Evolutionary conservation across 2,329 filamentous ascomycete species (phyloP).

Genomic region (Graphilbum ipis-grandicollis): DNA sequence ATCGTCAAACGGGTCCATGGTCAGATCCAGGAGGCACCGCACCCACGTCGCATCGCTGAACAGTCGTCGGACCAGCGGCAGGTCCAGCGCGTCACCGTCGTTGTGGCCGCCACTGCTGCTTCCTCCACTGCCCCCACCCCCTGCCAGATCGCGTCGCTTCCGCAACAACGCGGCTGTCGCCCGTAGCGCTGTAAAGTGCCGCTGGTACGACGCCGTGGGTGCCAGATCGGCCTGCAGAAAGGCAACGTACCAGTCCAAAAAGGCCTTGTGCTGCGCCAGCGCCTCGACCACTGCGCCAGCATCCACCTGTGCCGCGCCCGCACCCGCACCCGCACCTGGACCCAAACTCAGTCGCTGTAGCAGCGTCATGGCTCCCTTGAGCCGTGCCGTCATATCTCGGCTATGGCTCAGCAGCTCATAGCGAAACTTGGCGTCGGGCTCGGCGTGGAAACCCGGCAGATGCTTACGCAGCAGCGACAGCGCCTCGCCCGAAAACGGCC

Average conservation of each 20-base stretch:
- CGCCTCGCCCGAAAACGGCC: constrained; percentile 46
- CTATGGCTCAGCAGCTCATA: constrained; percentile 62
- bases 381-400: constrained; percentile 58
- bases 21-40: constrained; percentile 55
- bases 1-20: constrained; percentile 87
- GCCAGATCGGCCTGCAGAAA: constrained; percentile 61
- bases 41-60: constrained; percentile 31
- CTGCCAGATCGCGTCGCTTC: constrained; percentile 42
- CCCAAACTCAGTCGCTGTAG: constrained; percentile 24
- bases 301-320: too few species aligned
- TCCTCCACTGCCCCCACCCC: constrained; percentile 7
- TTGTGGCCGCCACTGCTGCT: constrained; percentile 10
- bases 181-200: constrained; percentile 67
- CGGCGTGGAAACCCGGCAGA: constrained; percentile 57
- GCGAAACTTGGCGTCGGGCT: constrained; percentile 73
- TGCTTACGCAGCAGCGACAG: constrained; percentile 47
- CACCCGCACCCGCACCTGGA: background rate
- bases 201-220: constrained; percentile 74
- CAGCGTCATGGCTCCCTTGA: constrained; percentile 47
- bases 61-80: constrained; percentile 11
- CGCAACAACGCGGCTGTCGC: constrained; percentile 50
- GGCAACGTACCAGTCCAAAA: constrained; percentile 55
- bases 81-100: constrained; percentile 12
- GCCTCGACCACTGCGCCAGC: constrained; percentile 11
- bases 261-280: constrained; percentile 37